Evolutionary conservation across 257 asterid genomes (phyloP).

Genomic region (Prunella vulgaris): DNA sequence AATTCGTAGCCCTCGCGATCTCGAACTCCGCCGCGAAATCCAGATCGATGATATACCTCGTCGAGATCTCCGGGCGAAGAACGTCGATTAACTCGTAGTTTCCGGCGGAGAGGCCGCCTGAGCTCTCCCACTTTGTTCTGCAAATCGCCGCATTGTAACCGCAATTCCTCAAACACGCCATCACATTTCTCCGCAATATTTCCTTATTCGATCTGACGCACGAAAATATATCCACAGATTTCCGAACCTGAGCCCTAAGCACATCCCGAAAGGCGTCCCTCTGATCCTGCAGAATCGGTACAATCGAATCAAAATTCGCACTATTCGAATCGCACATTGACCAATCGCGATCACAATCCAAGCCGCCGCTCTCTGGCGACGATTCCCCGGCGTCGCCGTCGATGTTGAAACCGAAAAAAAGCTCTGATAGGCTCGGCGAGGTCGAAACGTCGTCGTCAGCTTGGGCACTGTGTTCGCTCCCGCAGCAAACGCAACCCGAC

Average conservation of each 20-base stretch:
- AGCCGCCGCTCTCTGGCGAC: constrained; percentile 13
- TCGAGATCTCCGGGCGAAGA: constrained; percentile 19
- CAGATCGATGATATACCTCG: constrained; percentile 52
- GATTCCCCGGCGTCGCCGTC: constrained; percentile 22
- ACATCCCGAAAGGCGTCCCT: constrained; percentile 35
- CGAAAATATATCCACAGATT: constrained; percentile 42
- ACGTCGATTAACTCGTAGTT: constrained; percentile 77
- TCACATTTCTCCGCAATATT: constrained; percentile 45
- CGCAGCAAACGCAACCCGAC: constrained; percentile 50
- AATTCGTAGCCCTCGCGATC: constrained; percentile 66
- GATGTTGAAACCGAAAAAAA: constrained; percentile 30
- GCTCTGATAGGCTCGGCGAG: constrained; percentile 36
- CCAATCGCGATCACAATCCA: constrained; percentile 32
- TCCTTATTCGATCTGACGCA: constrained; percentile 26
- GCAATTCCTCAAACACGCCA: constrained; percentile 53
- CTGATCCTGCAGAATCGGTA: constrained; percentile 15
- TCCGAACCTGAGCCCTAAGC: constrained; percentile 35
- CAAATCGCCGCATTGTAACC: constrained; percentile 82
- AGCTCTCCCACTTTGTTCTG: constrained; percentile 67
- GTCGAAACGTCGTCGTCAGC: constrained; percentile 28
- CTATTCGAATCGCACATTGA: constrained; percentile 18
- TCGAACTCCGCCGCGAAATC: constrained; percentile 67
- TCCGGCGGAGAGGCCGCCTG: constrained; percentile 65
- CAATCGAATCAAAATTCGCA: constrained; percentile 24
- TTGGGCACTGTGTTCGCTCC: constrained; percentile 50